Evolutionary conservation across 495 filamentous ascomycete species (phyloP), one percentile per base, ranked within the genome.

Genomic region (Penicillium turbatum): DNA sequence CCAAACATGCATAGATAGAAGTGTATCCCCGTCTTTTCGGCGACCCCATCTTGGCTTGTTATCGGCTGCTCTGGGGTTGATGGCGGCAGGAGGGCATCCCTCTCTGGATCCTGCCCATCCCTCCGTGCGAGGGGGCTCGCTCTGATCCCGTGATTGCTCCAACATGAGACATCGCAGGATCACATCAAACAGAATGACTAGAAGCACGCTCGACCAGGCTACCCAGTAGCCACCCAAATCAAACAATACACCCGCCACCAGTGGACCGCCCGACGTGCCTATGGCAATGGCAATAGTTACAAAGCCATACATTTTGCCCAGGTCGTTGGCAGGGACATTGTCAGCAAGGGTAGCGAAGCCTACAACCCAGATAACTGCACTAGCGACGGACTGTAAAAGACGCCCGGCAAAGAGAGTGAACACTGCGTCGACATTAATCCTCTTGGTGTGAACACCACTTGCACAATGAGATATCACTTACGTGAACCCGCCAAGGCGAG

Each of bases 201-300:
- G 29, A 15, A 69, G 53, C 0, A 61, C 58, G 27, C 56, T 59
- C 6, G 64, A 62, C 64, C 66, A 69, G 1, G 59, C 62, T 4
- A 51, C 2, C 62, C 66, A 69, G 39, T 71, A 69, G 2, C 68
- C 68, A 1, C 51, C 51, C 1, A 51, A 1, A 21, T 67, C 52
- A 10, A 66, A 62, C 2, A 71, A 24, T 6, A 64, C 43, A 0
- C 68, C 66, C 0, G 62, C 55, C 0, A 63, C 40, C 24, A 61
- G 59, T 0, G 68, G 66, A 6, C 62, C 61, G 6, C 48, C 57
- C 15, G 59, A 52, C 0, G 55, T 63, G 10, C 68, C 66, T 10
- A 53, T 45, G 0, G 49, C 31, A n/a, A 68, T 55, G n/a, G 55
- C 55, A 6, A 55, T 37, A 7, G 45, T 58, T 27, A 62, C 53